Base-by-base conservation (phyloP, 1,139 yeast genomes). In the Nakaseomyces uthaithaninus region DNA sequence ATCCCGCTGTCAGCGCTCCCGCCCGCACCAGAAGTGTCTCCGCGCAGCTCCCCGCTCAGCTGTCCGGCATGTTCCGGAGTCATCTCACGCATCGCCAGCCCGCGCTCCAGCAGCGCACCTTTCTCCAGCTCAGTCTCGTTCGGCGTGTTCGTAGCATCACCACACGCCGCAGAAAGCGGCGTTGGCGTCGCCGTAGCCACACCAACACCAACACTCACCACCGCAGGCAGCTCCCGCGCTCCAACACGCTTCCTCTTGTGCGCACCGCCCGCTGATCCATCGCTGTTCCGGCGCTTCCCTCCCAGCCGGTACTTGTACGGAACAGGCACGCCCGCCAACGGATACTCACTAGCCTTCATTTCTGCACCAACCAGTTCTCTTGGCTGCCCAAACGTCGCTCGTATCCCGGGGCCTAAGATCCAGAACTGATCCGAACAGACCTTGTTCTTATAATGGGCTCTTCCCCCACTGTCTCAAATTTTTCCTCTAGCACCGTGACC, bases 261-360 rank as follows among this genome's bases (percentile, higher is more conserved):
- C 10, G 10, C 15, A 4, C 28, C 15, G 10, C 25, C 30, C 6
- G 20, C 26, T 10, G n/a, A n/a, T n/a, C 14, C 40, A 16, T 18
- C 26, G 4, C 9, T 22, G 19, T 17, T 19, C 36, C 27, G 11
- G 10, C 24, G 8, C 35, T 37, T 23, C 19, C 27, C 30, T 12
- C 28, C 24, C 22, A 42, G n/a, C 37, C 36, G 39, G 37, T 43
- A 43, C 31, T 41, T 41, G 28, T 25, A 42, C 24, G 46, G 46
- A 24, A 41, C 42, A 11, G 42, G 38, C 7, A 43, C 37, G 20
- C 27, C 33, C 33, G 39, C 37, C 20, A 43, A 34, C 10, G 46
- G 46, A 26, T 38, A 43, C 42, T 43, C 41, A 17, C 27, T 10
- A 18, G 20, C 28, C 28, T 34, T 34, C 37, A 34, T 24, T 17